Evolutionary conservation across 768 basidiomycete genomes (phyloP).

Genomic region (Lactarius quietus): DNA sequence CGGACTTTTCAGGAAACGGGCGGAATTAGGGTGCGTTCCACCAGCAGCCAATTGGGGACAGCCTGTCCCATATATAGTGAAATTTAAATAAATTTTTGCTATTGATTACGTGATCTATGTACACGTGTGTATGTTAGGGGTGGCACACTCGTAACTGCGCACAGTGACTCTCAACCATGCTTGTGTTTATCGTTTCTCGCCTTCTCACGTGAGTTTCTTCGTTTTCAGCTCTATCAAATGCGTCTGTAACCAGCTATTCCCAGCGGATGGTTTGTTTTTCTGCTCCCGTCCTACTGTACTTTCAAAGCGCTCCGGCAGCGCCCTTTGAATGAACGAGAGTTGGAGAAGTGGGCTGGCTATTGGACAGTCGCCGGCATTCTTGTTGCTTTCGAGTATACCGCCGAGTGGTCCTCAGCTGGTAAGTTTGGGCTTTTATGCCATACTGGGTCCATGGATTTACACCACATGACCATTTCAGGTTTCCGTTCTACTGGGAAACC

Average conservation of each 20-base stretch:
- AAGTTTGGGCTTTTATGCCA: conserved; percentile 26
- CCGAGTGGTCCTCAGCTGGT: conserved; percentile 70
- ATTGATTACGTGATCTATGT: conserved; percentile 2
- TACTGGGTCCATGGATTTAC: not conserved
- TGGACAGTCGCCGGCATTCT: conserved; percentile 62
- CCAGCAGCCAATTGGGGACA: not conserved
- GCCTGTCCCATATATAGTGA: not conserved
- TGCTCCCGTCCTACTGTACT: conserved; percentile 59
- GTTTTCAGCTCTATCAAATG: not conserved
- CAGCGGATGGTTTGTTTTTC: conserved; percentile 71
- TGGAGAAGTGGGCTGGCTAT: conserved; percentile 57
- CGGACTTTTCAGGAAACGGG: not conserved
- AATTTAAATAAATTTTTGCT: not conserved
- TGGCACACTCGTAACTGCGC: not conserved
- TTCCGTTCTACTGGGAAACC: conserved; percentile 74
- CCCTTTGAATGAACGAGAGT: conserved; percentile 47
- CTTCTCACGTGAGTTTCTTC: conserved; percentile 40
- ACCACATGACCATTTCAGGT: conserved; percentile 39
- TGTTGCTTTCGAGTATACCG: conserved; percentile 57
- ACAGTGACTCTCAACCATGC: conserved; percentile 35
- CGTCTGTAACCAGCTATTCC: conserved; percentile 10
- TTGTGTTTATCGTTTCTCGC: conserved; percentile 48
- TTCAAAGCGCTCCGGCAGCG: conserved; percentile 61
- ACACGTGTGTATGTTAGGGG: not conserved
- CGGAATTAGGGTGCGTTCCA: not conserved